phyloP scores from a whole-genome alignment of 352 stramenopile genomes.

The Thalassiosira exigua region DNA sequence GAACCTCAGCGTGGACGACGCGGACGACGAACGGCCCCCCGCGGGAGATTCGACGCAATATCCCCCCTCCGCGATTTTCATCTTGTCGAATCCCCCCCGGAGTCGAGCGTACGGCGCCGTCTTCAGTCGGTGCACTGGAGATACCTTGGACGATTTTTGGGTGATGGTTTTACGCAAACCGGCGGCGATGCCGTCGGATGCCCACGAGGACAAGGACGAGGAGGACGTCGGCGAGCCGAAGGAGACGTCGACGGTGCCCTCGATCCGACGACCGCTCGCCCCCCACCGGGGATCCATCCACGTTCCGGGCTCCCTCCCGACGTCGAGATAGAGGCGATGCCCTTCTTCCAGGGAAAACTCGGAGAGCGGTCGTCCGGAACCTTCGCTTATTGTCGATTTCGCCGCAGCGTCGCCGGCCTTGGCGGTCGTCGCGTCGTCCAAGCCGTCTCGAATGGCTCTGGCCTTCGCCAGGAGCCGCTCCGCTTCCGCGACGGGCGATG shows the following conservation, averaged over 20 bases:
- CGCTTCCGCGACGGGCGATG: conserved; percentile 6
- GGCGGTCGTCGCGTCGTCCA: not conserved
- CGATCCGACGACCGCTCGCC: conserved; percentile 65
- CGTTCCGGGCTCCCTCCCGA: conserved; percentile 75
- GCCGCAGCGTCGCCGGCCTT: not conserved
- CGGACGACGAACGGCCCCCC: not conserved
- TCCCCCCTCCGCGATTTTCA: conserved; percentile 60
- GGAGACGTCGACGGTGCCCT: conserved; percentile 69
- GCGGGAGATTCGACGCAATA: conserved; percentile 68
- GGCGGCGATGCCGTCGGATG: conserved; percentile 17
- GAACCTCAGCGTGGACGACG: conserved; percentile 65
- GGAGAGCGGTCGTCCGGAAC: not conserved
- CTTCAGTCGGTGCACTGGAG: conserved; percentile 42
- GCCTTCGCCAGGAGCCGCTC: conserved; percentile 41
- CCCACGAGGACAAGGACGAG: not conserved
- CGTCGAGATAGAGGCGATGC: conserved; percentile 71
- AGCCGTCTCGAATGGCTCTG: conserved; percentile 50
- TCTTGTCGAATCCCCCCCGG: conserved; percentile 70
- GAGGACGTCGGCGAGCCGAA: conserved; percentile 31
- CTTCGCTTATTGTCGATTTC: conserved; percentile 2
- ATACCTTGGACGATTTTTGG: conserved; percentile 33
- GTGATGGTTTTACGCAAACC: conserved; percentile 38
- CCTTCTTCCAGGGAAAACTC: conserved; percentile 30
- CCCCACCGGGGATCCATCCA: conserved; percentile 83
- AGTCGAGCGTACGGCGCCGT: conserved; percentile 55